These are phyloP conservation scores for Myriosclerotinia curreyana DNA, from an alignment of 2,329 filamentous ascomycete genomes.

Conservation along the genomic window DNA sequence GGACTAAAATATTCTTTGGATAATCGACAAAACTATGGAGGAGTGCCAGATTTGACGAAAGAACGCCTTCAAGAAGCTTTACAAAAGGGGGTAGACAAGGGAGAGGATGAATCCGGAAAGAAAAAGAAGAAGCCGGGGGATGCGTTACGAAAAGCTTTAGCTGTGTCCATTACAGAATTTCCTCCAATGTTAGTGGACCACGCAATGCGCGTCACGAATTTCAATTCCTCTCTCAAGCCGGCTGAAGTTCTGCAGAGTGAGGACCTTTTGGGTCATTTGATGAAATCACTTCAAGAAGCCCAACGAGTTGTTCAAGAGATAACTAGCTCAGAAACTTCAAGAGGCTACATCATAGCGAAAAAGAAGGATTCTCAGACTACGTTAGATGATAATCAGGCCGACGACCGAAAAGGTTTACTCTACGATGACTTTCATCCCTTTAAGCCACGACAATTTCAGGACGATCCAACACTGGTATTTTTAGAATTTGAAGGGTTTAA, in stretches of 20 bases:
- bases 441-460: conserved; percentile 72
- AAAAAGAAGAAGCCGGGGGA: conserved; percentile 72
- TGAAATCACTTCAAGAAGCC: conserved; percentile 67
- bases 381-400: conserved; percentile 39
- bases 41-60: conserved; percentile 70
- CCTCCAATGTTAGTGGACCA: conserved; percentile 88
- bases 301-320: conserved; percentile 67
- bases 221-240: conserved; percentile 66
- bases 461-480: conserved; percentile 62
- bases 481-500: conserved; percentile 84
- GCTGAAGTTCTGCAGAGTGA: conserved; percentile 68
- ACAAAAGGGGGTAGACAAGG: conserved; percentile 60
- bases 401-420: conserved; percentile 50
- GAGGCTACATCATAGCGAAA: conserved; percentile 86
- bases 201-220: conserved; percentile 65
- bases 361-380: conserved; percentile 42
- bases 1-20: conserved; percentile 77
- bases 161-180: conserved; percentile 81
- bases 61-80: conserved; percentile 70
- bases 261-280: conserved; percentile 60
- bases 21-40: conserved; percentile 78
- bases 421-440: conserved; percentile 98
- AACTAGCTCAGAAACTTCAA: conserved; percentile 61
- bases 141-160: conserved; percentile 74
- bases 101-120: conserved; percentile 55